These are phyloP conservation scores for Themeda triandra DNA, from an alignment of 176 grass and related monocot species.

Conservation along the genomic window DNA sequence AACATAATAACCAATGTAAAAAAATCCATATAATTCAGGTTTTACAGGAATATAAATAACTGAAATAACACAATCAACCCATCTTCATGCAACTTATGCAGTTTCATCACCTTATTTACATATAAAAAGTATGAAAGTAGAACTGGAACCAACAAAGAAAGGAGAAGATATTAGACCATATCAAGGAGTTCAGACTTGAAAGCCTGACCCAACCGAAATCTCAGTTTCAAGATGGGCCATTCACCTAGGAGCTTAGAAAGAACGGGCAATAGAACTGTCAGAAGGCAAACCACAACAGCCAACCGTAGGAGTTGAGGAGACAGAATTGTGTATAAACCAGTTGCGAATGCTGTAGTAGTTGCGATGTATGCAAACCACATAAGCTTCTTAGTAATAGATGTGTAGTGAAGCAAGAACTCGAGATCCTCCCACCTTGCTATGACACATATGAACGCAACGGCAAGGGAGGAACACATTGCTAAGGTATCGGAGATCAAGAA, in stretches of 20 bases:
- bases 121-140: no score
- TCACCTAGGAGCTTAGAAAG: neutral
- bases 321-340: constrained; percentile 7
- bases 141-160: no score
- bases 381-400: constrained; percentile 12
- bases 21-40: no score
- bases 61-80: no score
- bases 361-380: constrained; percentile 31
- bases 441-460: constrained; percentile 29
- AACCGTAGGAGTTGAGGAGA: neutral
- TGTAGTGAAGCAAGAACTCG: constrained; percentile 32
- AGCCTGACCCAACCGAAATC: neutral
- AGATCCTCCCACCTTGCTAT: constrained; percentile 29
- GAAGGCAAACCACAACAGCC: neutral
- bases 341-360: neutral
- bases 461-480: constrained; percentile 18
- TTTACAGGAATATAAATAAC: no score
- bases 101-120: no score
- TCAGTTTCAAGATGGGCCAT: constrained; percentile 15
- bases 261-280: neutral
- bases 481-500: constrained; percentile 24
- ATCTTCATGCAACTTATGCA: no score
- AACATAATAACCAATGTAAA: no score
- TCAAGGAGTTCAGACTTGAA: no score
- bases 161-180: no score